Evolutionary conservation across 2,329 filamentous ascomycete genomes (phyloP).

Genomic region (Parascedosporium putredinis): DNA sequence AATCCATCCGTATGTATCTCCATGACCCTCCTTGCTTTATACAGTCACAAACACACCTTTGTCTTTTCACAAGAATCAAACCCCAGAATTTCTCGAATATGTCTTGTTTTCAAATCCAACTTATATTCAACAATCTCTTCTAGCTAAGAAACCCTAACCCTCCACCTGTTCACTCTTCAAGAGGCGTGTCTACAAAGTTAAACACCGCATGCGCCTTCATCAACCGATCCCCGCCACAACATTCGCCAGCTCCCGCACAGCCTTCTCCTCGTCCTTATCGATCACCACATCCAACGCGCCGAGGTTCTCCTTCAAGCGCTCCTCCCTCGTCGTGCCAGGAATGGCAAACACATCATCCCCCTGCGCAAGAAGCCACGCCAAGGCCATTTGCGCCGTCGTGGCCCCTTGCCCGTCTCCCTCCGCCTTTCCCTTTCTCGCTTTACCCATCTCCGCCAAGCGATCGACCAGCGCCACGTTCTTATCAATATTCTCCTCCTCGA

Average conservation of each 20-base stretch:
- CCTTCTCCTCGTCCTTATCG: slow-evolving; percentile 22
- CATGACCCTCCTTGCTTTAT: too few species aligned
- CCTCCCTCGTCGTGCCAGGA: slow-evolving; percentile 36
- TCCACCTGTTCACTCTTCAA: neutral
- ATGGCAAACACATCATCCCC: slow-evolving; percentile 51
- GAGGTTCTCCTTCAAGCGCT: slow-evolving; percentile 36
- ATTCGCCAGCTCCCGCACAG: slow-evolving; percentile 14
- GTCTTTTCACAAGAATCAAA: too few species aligned
- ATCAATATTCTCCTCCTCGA: slow-evolving; percentile 17
- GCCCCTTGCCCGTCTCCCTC: too few species aligned
- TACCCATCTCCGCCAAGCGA: slow-evolving; percentile 35
- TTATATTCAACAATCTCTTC: too few species aligned
- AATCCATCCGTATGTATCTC: too few species aligned
- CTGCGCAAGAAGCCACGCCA: slow-evolving; percentile 54
- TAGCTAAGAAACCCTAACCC: neutral
- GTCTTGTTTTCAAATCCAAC: too few species aligned
- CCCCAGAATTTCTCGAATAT: too few species aligned
- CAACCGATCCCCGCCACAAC: neutral
- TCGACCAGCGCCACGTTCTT: slow-evolving; percentile 47
- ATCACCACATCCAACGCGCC: slow-evolving; percentile 22
- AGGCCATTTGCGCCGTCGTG: slow-evolving; percentile 45
- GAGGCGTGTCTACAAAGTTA: neutral
- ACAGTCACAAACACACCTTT: too few species aligned
- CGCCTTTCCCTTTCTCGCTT: too few species aligned
- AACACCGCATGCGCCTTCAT: neutral